These are phyloP conservation scores for Malus fusca DNA, from an alignment of 306 rosid species.

Conservation along the genomic window DNA sequence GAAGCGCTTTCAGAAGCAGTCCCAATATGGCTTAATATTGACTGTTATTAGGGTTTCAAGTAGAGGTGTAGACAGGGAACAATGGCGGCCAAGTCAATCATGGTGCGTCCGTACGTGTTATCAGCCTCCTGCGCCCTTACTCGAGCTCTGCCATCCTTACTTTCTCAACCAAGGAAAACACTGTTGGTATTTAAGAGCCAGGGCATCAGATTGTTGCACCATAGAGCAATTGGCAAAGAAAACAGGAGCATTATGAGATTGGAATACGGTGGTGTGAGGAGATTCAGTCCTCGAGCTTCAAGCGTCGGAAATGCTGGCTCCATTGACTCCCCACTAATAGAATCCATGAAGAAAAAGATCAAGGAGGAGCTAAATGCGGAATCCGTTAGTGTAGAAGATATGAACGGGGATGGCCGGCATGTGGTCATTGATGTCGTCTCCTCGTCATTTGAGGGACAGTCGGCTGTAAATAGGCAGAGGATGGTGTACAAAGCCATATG, in stretches of 20 bases:
- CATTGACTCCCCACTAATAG: slow-evolving; percentile 60
- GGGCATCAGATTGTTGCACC: not conserved
- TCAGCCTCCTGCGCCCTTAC: not conserved
- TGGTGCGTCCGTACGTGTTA: slow-evolving; percentile 9
- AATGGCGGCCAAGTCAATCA: slow-evolving; percentile 12
- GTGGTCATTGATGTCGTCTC: slow-evolving; percentile 80
- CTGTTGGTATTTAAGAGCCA: not conserved
- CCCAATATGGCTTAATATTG: not conserved
- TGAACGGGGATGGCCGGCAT: slow-evolving; percentile 86
- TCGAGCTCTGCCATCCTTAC: not conserved
- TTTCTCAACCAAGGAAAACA: not conserved
- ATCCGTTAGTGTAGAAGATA: slow-evolving; percentile 68
- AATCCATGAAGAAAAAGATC: slow-evolving; percentile 72
- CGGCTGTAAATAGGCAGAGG: slow-evolving; percentile 91
- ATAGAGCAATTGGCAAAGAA: not conserved
- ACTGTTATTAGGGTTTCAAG: not conserved
- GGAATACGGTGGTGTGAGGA: slow-evolving; percentile 21
- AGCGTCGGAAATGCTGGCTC: slow-evolving; percentile 56
- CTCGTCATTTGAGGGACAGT: slow-evolving; percentile 75
- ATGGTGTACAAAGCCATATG: slow-evolving; percentile 95
- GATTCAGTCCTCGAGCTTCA: slow-evolving; percentile 42
- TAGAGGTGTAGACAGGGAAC: not conserved
- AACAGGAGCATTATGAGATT: not conserved
- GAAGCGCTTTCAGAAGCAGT: not conserved
- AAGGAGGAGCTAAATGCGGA: slow-evolving; percentile 79